Base-by-base conservation (phyloP, 352 stramenopile genomes). In the Phytopythium litorale region DNA sequence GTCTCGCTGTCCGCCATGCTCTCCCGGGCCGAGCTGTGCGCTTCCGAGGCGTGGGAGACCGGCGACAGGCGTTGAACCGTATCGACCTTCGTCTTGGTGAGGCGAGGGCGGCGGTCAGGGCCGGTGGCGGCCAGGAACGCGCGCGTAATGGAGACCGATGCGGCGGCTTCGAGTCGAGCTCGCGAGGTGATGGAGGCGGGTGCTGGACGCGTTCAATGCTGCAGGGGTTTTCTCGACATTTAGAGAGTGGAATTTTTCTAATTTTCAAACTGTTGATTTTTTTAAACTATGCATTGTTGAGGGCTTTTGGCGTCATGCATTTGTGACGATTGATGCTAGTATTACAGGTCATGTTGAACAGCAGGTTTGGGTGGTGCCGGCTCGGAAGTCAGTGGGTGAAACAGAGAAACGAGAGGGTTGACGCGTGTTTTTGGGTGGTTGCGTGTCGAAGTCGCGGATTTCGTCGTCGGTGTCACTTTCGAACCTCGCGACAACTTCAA, bases 391-490 rank as follows among this genome's bases (percentile, higher is more conserved):
- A 32, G 28, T 32, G 37, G 37, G 37, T 43, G 18, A 43, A 43
- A 43, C 37, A 43, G 37, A 42, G 16, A 42, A 42, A 42, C 37
- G 37, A 15, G 37, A 16, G 15, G 12, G 13, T 3, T 13, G 37
- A 0, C 12, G 37, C 37, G 42, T 48, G 42, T 50, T 15, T 50
- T 55, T 55, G 49, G 23, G 51, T 43, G 13, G 42, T 56, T 59
- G 15, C 16, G 25, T 52, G 19, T 50, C 51, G 21, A 70, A 71
- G 57, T 64, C 28, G 46, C 49, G 64, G 73, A 30, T 12, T 68
- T 82, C 62, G 78, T 90, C 80, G 76, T 7, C 76, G 43, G 53
- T 72, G 80, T 90, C 80, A 90, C 65, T 59, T 71, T 66, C 57
- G 49, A 30, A 78, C 58, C 75, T 83, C 66, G 58, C 35, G 45